Evolutionary conservation across 148 eudicot species (phyloP).

Genomic region (Pouteria glomerata): DNA sequence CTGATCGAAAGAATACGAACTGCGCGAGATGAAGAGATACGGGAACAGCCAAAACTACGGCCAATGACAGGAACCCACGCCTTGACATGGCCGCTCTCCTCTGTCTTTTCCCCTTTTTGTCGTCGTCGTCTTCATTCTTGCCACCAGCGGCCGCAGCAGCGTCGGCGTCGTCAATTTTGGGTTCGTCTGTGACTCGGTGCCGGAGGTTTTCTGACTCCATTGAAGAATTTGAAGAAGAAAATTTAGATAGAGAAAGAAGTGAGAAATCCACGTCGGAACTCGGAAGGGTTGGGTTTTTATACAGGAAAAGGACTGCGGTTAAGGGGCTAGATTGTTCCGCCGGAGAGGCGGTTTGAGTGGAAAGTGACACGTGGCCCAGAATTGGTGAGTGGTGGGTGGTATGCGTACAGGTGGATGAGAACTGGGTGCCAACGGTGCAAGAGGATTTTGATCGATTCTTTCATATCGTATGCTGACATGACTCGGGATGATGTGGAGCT

Average conservation of each 20-base stretch:
- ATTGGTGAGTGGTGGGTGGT: not conserved
- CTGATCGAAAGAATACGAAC: constrained; percentile 39
- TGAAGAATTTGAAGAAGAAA: not conserved
- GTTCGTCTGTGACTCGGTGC: constrained; percentile 28
- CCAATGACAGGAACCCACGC: constrained; percentile 60
- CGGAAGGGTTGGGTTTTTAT: constrained; percentile 10
- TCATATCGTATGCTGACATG: too few relatives aligned
- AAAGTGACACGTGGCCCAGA: constrained; percentile 23
- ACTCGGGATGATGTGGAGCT: too few relatives aligned
- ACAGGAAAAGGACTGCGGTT: constrained; percentile 6
- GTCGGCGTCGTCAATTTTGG: not conserved
- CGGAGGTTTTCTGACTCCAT: constrained; percentile 42
- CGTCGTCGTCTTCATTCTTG: not conserved
- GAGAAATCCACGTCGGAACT: not conserved
- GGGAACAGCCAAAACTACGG: constrained; percentile 53
- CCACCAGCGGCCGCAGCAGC: not conserved
- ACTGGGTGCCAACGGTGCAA: constrained; percentile 7
- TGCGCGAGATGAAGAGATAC: constrained; percentile 37
- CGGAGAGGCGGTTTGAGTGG: too few relatives aligned
- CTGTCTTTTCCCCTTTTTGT: constrained; percentile 9
- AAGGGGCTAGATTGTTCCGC: too few relatives aligned
- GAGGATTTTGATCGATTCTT: constrained; percentile 3
- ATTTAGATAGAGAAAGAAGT: not conserved
- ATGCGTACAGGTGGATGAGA: constrained; percentile 20
- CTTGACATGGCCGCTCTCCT: constrained; percentile 39